Evolutionary conservation across 2,329 filamentous ascomycete species (phyloP).

Genomic region (Simplicillium sp.): DNA sequence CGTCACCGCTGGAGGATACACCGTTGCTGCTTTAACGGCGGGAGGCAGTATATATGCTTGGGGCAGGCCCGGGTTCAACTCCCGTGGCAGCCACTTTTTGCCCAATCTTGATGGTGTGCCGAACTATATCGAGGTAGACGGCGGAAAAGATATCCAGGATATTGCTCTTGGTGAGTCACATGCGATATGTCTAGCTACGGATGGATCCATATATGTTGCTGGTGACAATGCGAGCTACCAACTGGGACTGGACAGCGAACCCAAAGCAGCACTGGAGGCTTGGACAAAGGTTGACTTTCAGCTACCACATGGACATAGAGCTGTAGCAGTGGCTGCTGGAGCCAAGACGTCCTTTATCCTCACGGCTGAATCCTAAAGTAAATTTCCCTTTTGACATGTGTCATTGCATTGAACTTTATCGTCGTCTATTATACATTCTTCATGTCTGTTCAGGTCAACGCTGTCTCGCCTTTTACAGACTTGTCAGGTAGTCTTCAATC

Average conservation of each 20-base stretch:
- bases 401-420: constrained; percentile 10
- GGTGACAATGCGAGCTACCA: constrained; percentile 52
- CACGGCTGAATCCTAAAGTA: constrained; percentile 14
- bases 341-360: constrained; percentile 40
- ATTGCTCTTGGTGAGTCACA: constrained; percentile 50
- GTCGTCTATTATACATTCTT: constrained; percentile 2
- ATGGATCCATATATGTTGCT: constrained; percentile 41
- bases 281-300: constrained; percentile 28
- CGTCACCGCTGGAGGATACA: constrained; percentile 47
- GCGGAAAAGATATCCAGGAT: constrained; percentile 42
- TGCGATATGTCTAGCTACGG: constrained; percentile 42
- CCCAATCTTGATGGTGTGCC: constrained; percentile 22
- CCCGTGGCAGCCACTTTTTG: constrained; percentile 16
- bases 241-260: constrained; percentile 33
- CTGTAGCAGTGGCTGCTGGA: constrained; percentile 37
- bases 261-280: constrained; percentile 9
- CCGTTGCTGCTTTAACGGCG: constrained; percentile 46
- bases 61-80: constrained; percentile 27
- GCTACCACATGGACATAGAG: constrained; percentile 13
- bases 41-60: constrained; percentile 52
- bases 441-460: constrained; percentile 6
- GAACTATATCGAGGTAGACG: constrained; percentile 34
- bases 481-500: constrained; percentile 98
- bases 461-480: constrained; percentile 55
- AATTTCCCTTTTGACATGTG: constrained; percentile 1